phyloP scores from a whole-genome alignment of 768 basidiomycete species.

The Boletus speciosus region DNA sequence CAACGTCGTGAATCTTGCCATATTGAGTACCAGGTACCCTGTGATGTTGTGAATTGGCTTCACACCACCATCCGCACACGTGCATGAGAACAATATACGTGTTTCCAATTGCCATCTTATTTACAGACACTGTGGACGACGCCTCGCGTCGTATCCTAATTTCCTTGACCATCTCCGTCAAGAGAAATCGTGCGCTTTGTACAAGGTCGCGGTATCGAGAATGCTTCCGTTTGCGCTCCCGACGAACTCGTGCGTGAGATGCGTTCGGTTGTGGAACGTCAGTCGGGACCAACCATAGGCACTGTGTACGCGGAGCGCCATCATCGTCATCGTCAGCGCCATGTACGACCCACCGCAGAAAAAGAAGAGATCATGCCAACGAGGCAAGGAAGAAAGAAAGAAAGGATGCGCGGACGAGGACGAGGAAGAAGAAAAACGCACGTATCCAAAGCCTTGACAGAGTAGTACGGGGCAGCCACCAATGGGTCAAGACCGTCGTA shows the following conservation, averaged over 20 bases:
- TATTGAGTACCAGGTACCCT: background rate
- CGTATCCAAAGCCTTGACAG: conserved; percentile 8
- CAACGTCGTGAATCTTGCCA: background rate
- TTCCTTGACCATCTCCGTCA: background rate
- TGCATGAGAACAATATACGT: background rate
- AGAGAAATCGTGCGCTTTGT: conserved; percentile 20
- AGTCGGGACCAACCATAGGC: conserved; percentile 29
- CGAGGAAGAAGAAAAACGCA: conserved; percentile 1
- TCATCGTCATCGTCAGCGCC: background rate
- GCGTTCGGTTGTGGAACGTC: conserved; percentile 30
- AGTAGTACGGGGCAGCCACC: background rate
- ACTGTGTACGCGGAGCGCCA: background rate
- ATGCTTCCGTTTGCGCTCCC: conserved; percentile 29
- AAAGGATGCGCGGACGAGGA: background rate
- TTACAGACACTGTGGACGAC: background rate
- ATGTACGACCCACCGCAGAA: background rate
- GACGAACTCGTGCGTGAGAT: conserved; percentile 29
- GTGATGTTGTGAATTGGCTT: background rate
- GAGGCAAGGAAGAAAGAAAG: background rate
- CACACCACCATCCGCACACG: background rate
- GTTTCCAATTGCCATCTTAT: background rate
- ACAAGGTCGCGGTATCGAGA: conserved; percentile 23
- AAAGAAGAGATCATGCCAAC: background rate
- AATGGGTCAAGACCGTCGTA: conserved; percentile 26
- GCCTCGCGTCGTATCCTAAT: background rate